These are phyloP conservation scores for Forsythia viridissima DNA, from an alignment of 257 asterid species.

Conservation along the genomic window DNA sequence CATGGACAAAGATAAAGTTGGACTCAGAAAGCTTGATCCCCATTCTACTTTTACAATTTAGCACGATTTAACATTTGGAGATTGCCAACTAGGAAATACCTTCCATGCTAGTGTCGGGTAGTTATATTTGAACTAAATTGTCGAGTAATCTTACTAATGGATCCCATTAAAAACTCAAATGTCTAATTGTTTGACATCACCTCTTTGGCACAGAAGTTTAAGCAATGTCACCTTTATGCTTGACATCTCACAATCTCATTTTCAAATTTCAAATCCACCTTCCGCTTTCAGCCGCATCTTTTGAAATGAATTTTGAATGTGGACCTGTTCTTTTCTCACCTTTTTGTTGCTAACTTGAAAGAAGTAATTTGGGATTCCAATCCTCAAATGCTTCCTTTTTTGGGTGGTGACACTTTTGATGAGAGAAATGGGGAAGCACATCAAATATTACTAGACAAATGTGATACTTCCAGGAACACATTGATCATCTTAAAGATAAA, in stretches of 20 bases:
- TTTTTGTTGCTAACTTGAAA: background rate
- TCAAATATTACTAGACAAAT: background rate
- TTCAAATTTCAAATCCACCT: background rate
- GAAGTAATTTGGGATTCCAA: background rate
- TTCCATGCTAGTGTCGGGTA: slow-evolving; percentile 1
- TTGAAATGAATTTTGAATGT: background rate
- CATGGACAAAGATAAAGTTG: slow-evolving; percentile 5
- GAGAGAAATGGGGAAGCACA: background rate
- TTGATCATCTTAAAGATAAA: slow-evolving; percentile 13
- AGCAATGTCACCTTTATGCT: background rate
- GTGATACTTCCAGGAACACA: slow-evolving; percentile 18
- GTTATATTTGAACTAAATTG: background rate
- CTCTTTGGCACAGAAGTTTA: background rate
- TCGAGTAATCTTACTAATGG: slow-evolving; percentile 8
- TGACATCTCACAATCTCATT: background rate
- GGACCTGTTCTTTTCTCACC: background rate
- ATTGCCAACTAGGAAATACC: background rate
- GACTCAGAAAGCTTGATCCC: slow-evolving; percentile 2
- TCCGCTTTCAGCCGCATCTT: background rate
- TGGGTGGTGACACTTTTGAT: background rate
- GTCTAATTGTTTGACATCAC: background rate
- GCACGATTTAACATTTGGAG: background rate
- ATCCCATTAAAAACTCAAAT: background rate
- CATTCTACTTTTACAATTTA: slow-evolving; percentile 8
- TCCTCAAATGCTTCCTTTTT: background rate